Percentiles rank a stretch among this genome's conserved stretches.
These are phyloP conservation scores for Eruca vesicaria DNA, from an alignment of 441 rosid genomes.

Conservation along the genomic window DNA sequence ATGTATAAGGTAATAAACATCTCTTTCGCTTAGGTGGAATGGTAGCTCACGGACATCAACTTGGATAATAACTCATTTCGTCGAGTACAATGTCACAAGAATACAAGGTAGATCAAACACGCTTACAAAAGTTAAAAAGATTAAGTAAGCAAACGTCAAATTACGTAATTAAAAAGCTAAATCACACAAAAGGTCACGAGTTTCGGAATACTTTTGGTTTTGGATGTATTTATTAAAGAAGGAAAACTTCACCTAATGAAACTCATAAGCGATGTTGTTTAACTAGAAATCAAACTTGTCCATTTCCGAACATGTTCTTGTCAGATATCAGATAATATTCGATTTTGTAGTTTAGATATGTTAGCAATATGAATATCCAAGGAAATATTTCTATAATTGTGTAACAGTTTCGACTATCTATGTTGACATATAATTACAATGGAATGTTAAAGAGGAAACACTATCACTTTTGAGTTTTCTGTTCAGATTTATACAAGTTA, in stretches of 20 bases:
- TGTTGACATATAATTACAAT: not conserved
- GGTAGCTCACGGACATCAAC: slow-evolving; percentile 1
- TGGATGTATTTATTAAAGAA: not conserved
- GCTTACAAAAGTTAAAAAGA: not conserved
- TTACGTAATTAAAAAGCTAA: not conserved
- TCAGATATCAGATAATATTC: not conserved
- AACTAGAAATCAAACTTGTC: not conserved
- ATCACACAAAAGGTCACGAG: not conserved
- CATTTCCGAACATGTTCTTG: not conserved
- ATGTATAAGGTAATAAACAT: not conserved
- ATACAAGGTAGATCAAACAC: not conserved
- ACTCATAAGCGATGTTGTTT: not conserved
- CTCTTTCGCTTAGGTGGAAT: not conserved
- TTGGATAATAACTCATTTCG: not conserved
- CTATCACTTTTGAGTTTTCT: not conserved
- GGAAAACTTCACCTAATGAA: slow-evolving; percentile 2
- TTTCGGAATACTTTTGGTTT: not conserved
- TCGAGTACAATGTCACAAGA: not conserved
- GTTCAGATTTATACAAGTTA: not conserved
- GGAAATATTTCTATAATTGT: not conserved
- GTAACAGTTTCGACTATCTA: not conserved
- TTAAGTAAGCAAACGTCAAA: not conserved
- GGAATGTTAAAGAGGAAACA: not conserved
- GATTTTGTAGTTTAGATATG: not conserved
- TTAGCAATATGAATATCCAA: not conserved